Conservation (phyloP, 768 basidiomycete genomes). For the Pleurotus giganteus region DNA sequence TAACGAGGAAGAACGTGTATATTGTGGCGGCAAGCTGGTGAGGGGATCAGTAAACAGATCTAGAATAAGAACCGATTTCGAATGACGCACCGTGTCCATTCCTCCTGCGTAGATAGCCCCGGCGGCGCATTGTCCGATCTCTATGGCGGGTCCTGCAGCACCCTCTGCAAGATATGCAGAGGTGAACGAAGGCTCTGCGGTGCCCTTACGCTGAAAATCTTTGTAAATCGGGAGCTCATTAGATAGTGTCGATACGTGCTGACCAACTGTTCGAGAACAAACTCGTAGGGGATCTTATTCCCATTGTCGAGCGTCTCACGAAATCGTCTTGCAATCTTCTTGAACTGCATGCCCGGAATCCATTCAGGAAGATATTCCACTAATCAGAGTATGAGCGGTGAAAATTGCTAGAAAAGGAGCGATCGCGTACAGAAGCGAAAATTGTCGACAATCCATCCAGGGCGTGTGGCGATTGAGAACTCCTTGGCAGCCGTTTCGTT, state of each 20-base stretch:
- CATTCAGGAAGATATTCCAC: slow-evolving; percentile 41
- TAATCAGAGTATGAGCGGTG: slow-evolving; percentile 15
- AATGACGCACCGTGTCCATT: background rate
- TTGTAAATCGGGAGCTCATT: background rate
- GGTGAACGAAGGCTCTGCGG: slow-evolving; percentile 35
- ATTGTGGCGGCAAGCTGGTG: background rate
- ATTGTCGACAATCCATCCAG: slow-evolving; percentile 27
- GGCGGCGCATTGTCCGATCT: slow-evolving; percentile 38
- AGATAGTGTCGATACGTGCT: slow-evolving; percentile 12
- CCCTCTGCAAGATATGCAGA: slow-evolving; percentile 34
- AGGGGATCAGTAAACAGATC: no score
- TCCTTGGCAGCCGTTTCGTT: slow-evolving; percentile 38
- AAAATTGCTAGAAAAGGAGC: background rate
- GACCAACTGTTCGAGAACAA: slow-evolving; percentile 37
- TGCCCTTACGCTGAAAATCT: slow-evolving; percentile 31
- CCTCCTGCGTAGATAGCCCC: slow-evolving; percentile 18
- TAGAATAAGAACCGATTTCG: no score
- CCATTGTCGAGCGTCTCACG: slow-evolving; percentile 28
- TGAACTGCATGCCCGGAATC: slow-evolving; percentile 42
- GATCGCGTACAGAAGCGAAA: slow-evolving; percentile 29
- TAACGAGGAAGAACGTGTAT: background rate
- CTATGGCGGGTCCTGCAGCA: slow-evolving; percentile 32
- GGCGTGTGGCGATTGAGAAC: slow-evolving; percentile 34
- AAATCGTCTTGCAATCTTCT: slow-evolving; percentile 32
- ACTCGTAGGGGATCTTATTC: slow-evolving; percentile 32